Percentiles rank a stretch among this genome's conserved stretches.
These are phyloP conservation scores for Babesia sp. DNA, from an alignment of 169 alveolate genomes.

Conservation along the genomic window DNA sequence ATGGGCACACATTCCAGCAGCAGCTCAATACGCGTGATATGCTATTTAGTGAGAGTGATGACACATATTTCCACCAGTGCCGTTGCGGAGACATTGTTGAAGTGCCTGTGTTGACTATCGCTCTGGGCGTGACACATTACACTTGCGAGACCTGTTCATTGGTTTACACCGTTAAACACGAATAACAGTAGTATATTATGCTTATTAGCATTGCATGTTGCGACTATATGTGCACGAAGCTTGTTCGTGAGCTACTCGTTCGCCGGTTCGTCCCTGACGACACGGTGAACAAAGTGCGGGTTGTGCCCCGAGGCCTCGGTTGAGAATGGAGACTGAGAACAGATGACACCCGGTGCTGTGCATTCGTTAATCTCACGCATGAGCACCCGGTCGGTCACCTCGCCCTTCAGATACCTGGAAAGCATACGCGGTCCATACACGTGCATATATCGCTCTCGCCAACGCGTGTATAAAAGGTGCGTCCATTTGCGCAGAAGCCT, in stretches of 20 bases:
- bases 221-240: not conserved
- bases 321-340: slow-evolving; percentile 13
- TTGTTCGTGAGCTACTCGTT: not conserved
- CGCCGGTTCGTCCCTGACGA: not conserved
- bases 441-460: slow-evolving; percentile 46
- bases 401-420: slow-evolving; percentile 51
- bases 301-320: slow-evolving; percentile 34
- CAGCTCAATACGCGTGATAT: not conserved
- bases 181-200: not conserved
- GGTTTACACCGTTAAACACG: not conserved
- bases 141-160: slow-evolving; percentile 51
- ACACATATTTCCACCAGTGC: slow-evolving; percentile 36
- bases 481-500: slow-evolving; percentile 48
- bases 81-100: slow-evolving; percentile 50
- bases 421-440: slow-evolving; percentile 55
- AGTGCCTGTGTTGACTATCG: slow-evolving; percentile 25
- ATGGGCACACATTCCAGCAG: not conserved
- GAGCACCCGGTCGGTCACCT: slow-evolving; percentile 54
- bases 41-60: slow-evolving; percentile 17
- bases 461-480: slow-evolving; percentile 25
- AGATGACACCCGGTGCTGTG: not conserved
- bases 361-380: slow-evolving; percentile 53
- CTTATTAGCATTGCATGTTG: not conserved
- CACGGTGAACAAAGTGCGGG: slow-evolving; percentile 40
- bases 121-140: slow-evolving; percentile 32